Conservation (phyloP, 1,284 basidiomycete genomes). For the Rhodotorula sp. region DNA sequence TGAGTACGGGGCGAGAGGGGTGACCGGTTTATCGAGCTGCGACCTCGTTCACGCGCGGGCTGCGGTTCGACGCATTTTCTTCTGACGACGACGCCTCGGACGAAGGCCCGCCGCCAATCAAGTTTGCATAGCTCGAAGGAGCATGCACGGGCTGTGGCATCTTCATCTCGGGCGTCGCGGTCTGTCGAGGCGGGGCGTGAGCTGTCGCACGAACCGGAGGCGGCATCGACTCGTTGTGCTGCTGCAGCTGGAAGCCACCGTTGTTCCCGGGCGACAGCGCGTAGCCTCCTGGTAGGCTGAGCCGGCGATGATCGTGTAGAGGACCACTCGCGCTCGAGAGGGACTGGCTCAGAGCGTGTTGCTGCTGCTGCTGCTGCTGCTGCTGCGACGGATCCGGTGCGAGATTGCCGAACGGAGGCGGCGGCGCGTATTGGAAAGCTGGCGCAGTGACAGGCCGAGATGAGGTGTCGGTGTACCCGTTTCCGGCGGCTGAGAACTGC, state of each 20-base stretch:
- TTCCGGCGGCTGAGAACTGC: background rate
- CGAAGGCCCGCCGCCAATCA: background rate
- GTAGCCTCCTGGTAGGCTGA: background rate
- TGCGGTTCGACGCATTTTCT: background rate
- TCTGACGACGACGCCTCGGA: background rate
- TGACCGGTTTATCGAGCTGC: background rate
- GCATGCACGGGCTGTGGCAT: constrained; percentile 28
- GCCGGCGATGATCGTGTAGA: background rate
- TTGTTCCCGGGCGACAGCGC: background rate
- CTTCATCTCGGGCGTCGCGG: constrained; percentile 20
- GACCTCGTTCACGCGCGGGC: constrained; percentile 3
- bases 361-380: background rate
- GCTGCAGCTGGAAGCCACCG: background rate
- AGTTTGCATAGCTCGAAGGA: background rate
- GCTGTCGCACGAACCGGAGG: background rate
- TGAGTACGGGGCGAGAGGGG: background rate
- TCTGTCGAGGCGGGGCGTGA: background rate
- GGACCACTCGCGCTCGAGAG: background rate
- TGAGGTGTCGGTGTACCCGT: constrained; percentile 5
- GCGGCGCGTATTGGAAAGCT: constrained; percentile 18
- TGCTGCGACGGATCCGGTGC: background rate
- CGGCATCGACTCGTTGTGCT: background rate
- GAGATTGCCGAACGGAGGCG: constrained; percentile 5
- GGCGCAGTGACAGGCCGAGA: constrained; percentile 28
- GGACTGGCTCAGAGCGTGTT: background rate